phyloP scores from a whole-genome alignment of 2,329 filamentous ascomycete genomes.

The Fusarium scirpi region DNA sequence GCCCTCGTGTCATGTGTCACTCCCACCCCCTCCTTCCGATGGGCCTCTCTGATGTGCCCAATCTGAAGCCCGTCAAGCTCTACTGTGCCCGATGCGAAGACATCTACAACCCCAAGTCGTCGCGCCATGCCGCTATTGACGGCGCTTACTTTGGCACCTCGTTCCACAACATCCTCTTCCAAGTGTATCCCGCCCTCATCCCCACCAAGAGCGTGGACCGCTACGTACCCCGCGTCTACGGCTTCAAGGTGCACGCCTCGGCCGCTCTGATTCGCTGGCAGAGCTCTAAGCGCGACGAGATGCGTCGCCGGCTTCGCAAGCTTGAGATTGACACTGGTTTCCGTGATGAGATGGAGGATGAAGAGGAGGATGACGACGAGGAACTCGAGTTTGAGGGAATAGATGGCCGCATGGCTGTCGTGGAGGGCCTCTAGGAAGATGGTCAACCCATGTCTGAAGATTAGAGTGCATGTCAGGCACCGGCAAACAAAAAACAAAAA shows the following conservation, averaged over 20 bases:
- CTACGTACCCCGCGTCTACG: conserved; percentile 91
- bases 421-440: conserved; percentile 43
- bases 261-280: conserved; percentile 94
- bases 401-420: conserved; percentile 48
- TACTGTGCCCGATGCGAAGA: conserved; percentile 98
- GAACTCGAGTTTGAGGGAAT: conserved; percentile 57
- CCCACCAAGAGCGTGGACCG: conserved; percentile 87
- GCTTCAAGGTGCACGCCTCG: conserved; percentile 93
- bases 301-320: conserved; percentile 79
- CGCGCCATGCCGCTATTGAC: conserved; percentile 93
- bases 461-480: conserved; percentile 2
- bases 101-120: conserved; percentile 98
- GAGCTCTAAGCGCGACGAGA: conserved; percentile 80
- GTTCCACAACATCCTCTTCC: conserved; percentile 99
- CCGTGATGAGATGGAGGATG: conserved; percentile 73
- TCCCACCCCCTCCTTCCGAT: conserved; percentile 94
- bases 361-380: conserved; percentile 72
- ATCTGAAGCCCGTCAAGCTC: conserved; percentile 91
- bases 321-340: conserved; percentile 84
- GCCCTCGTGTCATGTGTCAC: conserved; percentile 94
- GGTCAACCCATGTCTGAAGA: conserved; percentile 1
- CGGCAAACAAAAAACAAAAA: conserved; percentile 2
- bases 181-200: conserved; percentile 92
- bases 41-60: conserved; percentile 90
- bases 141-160: conserved; percentile 98